Evolutionary conservation across 148 eudicot species (phyloP), one percentile per base, ranked within the genome.

Genomic region (Talinum fruticosum): DNA sequence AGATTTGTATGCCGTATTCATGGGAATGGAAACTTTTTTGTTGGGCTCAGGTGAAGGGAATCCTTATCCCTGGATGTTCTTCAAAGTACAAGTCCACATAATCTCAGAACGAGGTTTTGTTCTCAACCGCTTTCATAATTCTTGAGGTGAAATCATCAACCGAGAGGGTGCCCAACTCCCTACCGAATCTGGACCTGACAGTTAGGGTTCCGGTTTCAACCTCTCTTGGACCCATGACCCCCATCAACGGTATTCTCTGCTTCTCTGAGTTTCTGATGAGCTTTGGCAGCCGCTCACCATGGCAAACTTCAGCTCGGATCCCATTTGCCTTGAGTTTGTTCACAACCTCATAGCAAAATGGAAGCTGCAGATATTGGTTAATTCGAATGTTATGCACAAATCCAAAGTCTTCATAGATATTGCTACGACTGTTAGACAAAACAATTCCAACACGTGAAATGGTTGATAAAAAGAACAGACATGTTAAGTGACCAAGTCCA

Each of bases 241-340:
- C 99, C 97, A 93, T 96, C 75, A 96, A 77, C 19, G 99, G 99
- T 37, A 96, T 87, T 74, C 88, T 93, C 78, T 93, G 96, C 87
- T 96, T 93, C 85, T 96, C 97, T 10, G 97, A 85, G 30, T 84
- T 96, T 77, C 99, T 87, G 24, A 96, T 87, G 68, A 96, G 96
- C 78, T 96, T 96, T 1, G 93, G 92, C 81, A 96, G 80, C 34
- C 99, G 91, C 87, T 96, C 97, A 0, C 99, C 97, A 45, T 90
- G 87, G 88, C 97, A 90, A 74, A 93, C 83, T 80, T 96, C 99
- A 45, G 87, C 92, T 0, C 99, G 89, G 76, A 96, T 85, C 8
- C 94, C 93, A 78, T 76, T 78, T 5, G 87, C 87, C 87, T 89
- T 96, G 37, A 96, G 82, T 75, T 74, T 87, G 51, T 76, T 80